Evolutionary conservation across 75 land plant species (phyloP).

Genomic region (Adiantum capillusveneris): DNA sequence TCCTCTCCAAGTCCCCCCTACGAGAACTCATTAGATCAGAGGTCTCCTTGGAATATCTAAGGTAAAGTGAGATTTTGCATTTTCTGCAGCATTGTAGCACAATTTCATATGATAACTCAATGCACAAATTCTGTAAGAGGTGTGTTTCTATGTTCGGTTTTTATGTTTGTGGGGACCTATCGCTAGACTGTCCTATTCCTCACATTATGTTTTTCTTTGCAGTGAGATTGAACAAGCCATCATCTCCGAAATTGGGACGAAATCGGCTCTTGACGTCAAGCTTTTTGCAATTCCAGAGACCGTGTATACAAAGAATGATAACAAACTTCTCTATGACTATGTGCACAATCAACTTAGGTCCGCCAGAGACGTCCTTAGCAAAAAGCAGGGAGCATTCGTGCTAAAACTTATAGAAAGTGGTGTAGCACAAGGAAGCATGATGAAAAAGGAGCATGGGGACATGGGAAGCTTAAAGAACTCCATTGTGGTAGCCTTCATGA

Average conservation of each 20-base stretch:
- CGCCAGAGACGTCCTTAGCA: neutral
- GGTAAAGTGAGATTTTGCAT: too few relatives aligned
- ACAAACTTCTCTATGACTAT: neutral
- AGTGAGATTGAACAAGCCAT: neutral
- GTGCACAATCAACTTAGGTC: neutral
- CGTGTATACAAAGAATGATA: neutral
- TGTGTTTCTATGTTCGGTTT: too few relatives aligned
- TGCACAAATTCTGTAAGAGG: too few relatives aligned
- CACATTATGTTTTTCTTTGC: too few relatives aligned
- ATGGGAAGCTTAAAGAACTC: slow-evolving; percentile 2
- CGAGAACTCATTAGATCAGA: too few relatives aligned
- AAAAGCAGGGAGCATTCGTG: neutral
- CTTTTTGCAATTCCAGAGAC: neutral
- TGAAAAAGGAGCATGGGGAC: neutral
- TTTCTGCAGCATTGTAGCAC: too few relatives aligned
- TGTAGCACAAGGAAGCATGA: neutral
- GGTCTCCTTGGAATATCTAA: too few relatives aligned
- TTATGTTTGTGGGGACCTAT: too few relatives aligned
- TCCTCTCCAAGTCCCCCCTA: too few relatives aligned
- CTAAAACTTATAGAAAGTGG: neutral
- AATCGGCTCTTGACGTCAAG: neutral
- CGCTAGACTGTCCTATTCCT: too few relatives aligned
- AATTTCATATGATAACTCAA: too few relatives aligned
- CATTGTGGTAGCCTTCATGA: neutral
- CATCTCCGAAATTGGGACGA: neutral